Evolutionary conservation across 495 filamentous ascomycete species (phyloP).

Genomic region (Hamigera avellanea): DNA sequence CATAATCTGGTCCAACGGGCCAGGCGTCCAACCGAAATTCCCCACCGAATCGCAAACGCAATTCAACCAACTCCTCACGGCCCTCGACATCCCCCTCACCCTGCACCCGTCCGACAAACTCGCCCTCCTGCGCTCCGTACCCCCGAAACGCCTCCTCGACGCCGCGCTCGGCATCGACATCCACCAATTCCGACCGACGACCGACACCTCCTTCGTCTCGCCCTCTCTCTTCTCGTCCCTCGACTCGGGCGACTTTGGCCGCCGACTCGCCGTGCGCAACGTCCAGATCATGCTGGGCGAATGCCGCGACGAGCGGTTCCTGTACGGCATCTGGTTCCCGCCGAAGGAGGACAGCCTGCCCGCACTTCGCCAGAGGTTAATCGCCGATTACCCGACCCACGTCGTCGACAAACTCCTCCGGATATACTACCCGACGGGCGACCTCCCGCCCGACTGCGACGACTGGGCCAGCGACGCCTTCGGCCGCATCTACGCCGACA

Average conservation of each 20-base stretch:
- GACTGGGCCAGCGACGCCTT: constrained; percentile 36
- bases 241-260: constrained; percentile 36
- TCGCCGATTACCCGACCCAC: constrained; percentile 38
- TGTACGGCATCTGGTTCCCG: constrained; percentile 36
- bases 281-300: constrained; percentile 44
- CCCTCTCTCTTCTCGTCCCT: constrained; percentile 32
- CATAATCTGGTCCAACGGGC: constrained; percentile 46
- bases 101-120: constrained; percentile 33
- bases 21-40: constrained; percentile 41
- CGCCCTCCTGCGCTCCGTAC: constrained; percentile 26
- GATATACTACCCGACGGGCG: constrained; percentile 29
- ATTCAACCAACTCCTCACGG: constrained; percentile 41
- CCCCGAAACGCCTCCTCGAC: constrained; percentile 26
- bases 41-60: constrained; percentile 35
- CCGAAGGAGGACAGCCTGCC: constrained; percentile 23
- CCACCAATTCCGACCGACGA: constrained; percentile 44
- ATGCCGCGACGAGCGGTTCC: constrained; percentile 40
- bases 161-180: constrained; percentile 23
- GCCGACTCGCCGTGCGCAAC: constrained; percentile 24
- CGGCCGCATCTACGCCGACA: constrained; percentile 44
- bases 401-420: constrained; percentile 30
- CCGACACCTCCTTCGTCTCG: constrained; percentile 37
- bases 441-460: constrained; percentile 15
- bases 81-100: constrained; percentile 30
- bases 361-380: constrained; percentile 31